A percentile compares a stretch with the other conserved stretches of the same genome.
These are phyloP conservation scores for Penstemon barbatus DNA, from an alignment of 257 asterid genomes.

Conservation along the genomic window DNA sequence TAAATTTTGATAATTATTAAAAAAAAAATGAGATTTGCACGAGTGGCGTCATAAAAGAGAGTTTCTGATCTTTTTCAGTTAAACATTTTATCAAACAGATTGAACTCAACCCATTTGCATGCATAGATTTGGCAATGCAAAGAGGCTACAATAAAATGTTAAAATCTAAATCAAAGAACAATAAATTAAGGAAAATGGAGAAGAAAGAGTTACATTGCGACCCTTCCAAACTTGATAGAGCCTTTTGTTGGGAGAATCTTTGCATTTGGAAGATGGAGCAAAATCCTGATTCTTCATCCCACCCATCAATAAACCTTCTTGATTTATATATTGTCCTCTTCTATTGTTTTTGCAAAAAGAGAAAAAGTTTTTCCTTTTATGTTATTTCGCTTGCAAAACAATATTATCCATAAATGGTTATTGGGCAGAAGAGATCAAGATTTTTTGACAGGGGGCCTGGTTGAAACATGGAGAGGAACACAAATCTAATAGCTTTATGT, in stretches of 20 bases:
- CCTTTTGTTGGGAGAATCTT: conserved; percentile 58
- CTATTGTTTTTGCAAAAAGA: not conserved
- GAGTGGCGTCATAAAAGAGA: not conserved
- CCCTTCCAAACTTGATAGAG: conserved; percentile 91
- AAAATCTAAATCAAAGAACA: not conserved
- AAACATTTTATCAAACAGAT: not conserved
- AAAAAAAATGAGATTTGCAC: not conserved
- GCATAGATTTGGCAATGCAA: not conserved
- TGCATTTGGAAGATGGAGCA: conserved; percentile 45
- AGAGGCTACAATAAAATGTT: not conserved
- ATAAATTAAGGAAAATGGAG: not conserved
- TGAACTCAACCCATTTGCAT: not conserved
- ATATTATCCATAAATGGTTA: conserved; percentile 32
- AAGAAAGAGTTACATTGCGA: conserved; percentile 57
- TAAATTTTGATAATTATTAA: too few relatives aligned
- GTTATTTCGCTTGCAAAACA: conserved; percentile 30
- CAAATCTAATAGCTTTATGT: conserved; percentile 5
- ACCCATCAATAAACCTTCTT: conserved; percentile 36
- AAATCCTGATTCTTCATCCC: conserved; percentile 50
- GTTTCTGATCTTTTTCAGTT: not conserved
- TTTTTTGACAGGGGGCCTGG: conserved; percentile 38
- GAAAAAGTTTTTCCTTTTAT: not conserved
- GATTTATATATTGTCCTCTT: not conserved
- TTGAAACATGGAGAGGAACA: conserved; percentile 38
- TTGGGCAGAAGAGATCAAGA: conserved; percentile 32